Conservation (phyloP, 495 filamentous ascomycete species). For the Lepidopterella palustris region DNA sequence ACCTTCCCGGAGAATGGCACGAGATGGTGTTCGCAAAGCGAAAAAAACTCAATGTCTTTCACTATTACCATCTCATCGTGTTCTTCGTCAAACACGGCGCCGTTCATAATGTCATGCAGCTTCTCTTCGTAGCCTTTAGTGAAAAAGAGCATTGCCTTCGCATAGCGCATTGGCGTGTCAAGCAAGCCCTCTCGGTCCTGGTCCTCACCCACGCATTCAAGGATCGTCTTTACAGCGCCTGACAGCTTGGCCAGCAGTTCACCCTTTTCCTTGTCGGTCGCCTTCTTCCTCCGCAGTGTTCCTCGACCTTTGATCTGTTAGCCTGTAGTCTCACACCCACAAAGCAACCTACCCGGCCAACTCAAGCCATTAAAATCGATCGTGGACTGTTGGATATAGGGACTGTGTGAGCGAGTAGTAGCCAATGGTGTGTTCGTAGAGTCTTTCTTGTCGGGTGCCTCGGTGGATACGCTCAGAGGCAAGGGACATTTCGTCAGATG, state of each 20-base stretch:
- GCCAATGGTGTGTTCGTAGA: constrained; percentile 43
- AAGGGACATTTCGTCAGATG: constrained; percentile 24
- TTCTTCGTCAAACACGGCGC: constrained; percentile 92
- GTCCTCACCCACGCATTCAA: constrained; percentile 96
- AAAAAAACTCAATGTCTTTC: constrained; percentile 94
- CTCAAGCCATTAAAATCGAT: constrained; percentile 72
- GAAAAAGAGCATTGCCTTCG: constrained; percentile 95
- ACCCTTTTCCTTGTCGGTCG: constrained; percentile 64
- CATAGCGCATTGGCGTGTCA: constrained; percentile 83
- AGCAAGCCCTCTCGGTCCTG: constrained; percentile 83
- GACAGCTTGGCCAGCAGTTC: constrained; percentile 69
- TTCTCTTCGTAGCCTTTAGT: constrained; percentile 99
- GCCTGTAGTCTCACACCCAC: constrained; percentile 2
- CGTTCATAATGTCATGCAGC: constrained; percentile 84
- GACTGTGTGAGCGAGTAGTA: constrained; percentile 48
- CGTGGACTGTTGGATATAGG: constrained; percentile 58
- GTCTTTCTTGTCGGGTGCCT: constrained; percentile 26
- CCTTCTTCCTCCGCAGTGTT: constrained; percentile 73
- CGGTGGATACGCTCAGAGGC: constrained; percentile 15
- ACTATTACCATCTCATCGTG: constrained; percentile 97
- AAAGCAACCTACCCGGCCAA: constrained; percentile 53
- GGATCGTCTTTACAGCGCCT: constrained; percentile 79
- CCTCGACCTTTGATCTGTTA: constrained; percentile 53
- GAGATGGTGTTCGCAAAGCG: constrained; percentile 94
- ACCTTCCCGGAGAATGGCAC: constrained; percentile 95